Base-by-base conservation (phyloP, 345 rosid genomes). In the Populus simonii region DNA sequence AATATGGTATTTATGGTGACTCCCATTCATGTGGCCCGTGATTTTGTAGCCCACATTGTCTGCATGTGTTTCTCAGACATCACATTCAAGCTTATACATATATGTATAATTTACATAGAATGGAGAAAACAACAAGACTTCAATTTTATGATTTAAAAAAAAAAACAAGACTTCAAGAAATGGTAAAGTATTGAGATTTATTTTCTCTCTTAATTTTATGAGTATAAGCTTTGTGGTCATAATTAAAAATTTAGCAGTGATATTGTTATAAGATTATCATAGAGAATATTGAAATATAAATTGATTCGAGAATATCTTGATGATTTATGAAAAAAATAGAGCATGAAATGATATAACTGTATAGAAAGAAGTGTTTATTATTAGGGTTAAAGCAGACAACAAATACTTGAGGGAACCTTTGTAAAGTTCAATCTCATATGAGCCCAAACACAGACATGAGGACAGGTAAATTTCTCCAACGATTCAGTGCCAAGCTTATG, bases 21-120 rank as follows among this genome's bases (percentile, higher is more conserved):
- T 74, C 66, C 80, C 31, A 33, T 55, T 71, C 9, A 33, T 53
- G 49, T 78, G 81, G 80, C 41, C 83, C 84, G 70, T 61, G 13
- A 25, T 51, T 23, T 70, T 76, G 65, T 73, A 11, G 67, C 71
- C 77, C 49, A 12, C 61, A 31, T 76, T 78, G 82, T 84, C 73
- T 75, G 31, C 70, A 31, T 72, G 18, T 47, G 74, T 78, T 75
- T 78, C 45, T 55, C 68, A 69, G 43, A 23, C 41, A 25, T 61
- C 18, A 11, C 6, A 11, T 31, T 23, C 7, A 22, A 8, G 3
- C 7, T 18, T 6, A 22, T 2, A 62, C 5, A 35, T 11, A 3
- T 8, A 45, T 5, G 4, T 6, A 66, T 13, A 16, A 2, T 31
- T 31, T 4, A 16, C 20, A 53, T 51, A 1, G 22, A 22, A 47